Conservation (phyloP, 148 eudicot species). For the Rhododendron ferrugineum region DNA sequence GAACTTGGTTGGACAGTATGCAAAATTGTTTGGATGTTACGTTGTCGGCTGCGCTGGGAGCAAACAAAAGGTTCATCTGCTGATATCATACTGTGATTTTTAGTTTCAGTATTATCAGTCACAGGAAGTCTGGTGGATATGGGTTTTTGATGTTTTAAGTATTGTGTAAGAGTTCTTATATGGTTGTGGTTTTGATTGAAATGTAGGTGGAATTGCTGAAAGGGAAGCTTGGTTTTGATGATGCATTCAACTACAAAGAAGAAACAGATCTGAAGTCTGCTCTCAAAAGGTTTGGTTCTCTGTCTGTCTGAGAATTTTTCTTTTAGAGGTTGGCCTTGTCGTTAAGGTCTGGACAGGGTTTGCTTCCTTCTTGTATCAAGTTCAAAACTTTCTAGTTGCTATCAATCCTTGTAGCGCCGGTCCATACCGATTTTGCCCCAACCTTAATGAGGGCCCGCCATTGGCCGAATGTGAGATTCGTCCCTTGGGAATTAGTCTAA, state of each 20-base stretch:
- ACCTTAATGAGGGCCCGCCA: background rate
- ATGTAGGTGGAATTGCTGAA: constrained; percentile 44
- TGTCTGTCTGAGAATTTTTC: background rate
- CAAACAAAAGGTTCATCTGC: constrained; percentile 33
- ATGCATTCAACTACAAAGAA: constrained; percentile 66
- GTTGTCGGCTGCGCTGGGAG: constrained; percentile 71
- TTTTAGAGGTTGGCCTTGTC: background rate
- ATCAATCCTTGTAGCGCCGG: background rate
- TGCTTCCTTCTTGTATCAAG: background rate
- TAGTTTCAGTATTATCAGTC: background rate
- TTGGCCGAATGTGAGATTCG: background rate
- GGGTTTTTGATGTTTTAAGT: background rate
- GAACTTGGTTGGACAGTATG: constrained; percentile 64
- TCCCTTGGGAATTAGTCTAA: background rate
- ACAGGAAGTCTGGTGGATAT: background rate
- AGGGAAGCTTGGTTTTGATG: constrained; percentile 52
- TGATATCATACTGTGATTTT: background rate
- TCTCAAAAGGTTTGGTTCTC: constrained; percentile 34
- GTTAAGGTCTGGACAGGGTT: background rate
- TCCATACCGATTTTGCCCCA: background rate
- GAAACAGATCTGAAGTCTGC: constrained; percentile 45
- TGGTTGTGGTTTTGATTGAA: background rate
- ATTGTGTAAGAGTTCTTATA: background rate
- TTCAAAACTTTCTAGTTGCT: background rate
- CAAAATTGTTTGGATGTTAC: constrained; percentile 55